Base-by-base conservation (phyloP, 352 stramenopile genomes). In the Detonula confervacea region DNA sequence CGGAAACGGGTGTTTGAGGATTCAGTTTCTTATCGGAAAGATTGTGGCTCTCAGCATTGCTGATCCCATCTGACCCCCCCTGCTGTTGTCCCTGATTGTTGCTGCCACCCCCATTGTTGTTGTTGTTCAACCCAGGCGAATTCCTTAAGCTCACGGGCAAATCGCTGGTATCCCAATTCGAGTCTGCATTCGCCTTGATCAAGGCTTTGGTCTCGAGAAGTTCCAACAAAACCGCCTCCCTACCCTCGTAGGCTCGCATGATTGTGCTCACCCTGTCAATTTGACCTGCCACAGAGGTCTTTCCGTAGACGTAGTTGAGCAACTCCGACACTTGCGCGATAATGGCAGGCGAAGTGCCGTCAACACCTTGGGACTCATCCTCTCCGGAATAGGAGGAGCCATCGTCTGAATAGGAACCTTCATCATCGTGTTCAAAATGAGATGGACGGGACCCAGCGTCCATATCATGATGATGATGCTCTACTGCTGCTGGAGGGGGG, bases 261-360 rank as follows among this genome's bases (percentile, higher is more conserved):
- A 93, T 93, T 11, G 88, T 93, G 9, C 84, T 92, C n/a, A 93
- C 88, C 61, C 88, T 79, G 70, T 93, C 88, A 64, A 93, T 93
- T 81, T 93, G 88, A 27, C 88, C 88, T 3, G 88, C 84, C 37
- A 93, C 88, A 0, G 88, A 91, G 4, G 88, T 93, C 74, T 93
- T 93, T 1, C 88, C 88, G 44, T 93, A 93, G 9, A 93, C 88
- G 56, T 92, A 93, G 52, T 93, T 93, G 18, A 93, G 66, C 29
- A 93, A 69, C 62, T 93, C 88, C n/a, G 88, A 93, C 22, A 93
- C 88, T 84, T 93, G 88, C 0, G 88, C 88, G 82, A 93, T 93
- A 8, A 92, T 88, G 16, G 86, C 88, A 33, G 88, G 88, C 24
- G 88, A 93, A 39, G 88, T 93, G 12, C 88, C 88, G 75, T 93